Percentiles rank a stretch among this genome's conserved stretches.
Evolutionary conservation across 257 asterid species (phyloP).

Genomic region (Primulina tabacum): DNA sequence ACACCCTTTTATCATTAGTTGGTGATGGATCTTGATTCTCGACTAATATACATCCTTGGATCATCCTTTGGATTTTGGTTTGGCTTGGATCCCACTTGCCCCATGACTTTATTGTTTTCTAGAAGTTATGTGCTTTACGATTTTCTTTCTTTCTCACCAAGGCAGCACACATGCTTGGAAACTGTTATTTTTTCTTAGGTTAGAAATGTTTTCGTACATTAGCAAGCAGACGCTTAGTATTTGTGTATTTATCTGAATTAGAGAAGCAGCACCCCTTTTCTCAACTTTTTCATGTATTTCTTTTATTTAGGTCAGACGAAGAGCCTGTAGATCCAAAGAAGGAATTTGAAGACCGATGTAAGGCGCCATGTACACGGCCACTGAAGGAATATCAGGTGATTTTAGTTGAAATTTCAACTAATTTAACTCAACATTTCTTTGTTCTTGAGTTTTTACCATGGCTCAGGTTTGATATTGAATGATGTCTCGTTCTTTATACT

Average conservation of each 20-base stretch:
- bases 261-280: constrained; percentile 3
- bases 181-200: background rate
- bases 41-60: background rate
- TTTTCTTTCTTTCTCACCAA: background rate
- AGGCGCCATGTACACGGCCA: constrained; percentile 74
- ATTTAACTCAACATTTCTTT: background rate
- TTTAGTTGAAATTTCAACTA: background rate
- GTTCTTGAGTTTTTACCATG: background rate
- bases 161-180: background rate
- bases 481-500: background rate
- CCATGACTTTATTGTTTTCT: background rate
- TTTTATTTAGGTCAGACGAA: constrained; percentile 62
- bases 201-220: background rate
- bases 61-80: background rate
- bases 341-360: constrained; percentile 70
- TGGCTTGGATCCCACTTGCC: background rate
- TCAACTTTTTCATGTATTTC: background rate
- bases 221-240: background rate
- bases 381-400: constrained; percentile 73
- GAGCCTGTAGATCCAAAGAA: constrained; percentile 82
- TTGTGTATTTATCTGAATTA: constrained; percentile 2
- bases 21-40: background rate
- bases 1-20: background rate
- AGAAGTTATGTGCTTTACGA: background rate
- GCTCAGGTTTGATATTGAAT: constrained; percentile 10